Base-by-base conservation (phyloP, 768 basidiomycete genomes). In the Xerocomus spinulosus region DNA sequence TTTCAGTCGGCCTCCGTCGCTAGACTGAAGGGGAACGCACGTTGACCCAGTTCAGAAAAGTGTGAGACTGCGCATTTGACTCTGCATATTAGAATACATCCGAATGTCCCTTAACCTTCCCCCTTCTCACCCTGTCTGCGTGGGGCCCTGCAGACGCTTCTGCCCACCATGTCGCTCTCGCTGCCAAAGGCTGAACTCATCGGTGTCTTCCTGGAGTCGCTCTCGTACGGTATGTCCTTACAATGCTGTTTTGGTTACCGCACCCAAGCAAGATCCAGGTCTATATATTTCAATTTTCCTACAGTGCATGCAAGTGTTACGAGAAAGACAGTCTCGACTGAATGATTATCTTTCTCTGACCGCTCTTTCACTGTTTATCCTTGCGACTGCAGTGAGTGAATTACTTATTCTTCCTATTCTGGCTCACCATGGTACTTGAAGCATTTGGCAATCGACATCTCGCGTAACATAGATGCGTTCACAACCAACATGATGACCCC, bases 381-480 rank as follows among this genome's bases (percentile, higher is more conserved):
- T 46, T 24, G 29, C 24, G 18, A 46, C 45, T 17, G 37, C 29
- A 18, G 45, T 46, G 23, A 46, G 45, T 17, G 18, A 30, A 23
- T 30, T 10, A 5, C 20, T 10, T 23, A 17, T 25, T 2, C 6
- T 15, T 9, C 13, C 21, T 13, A 10, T 4, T 25, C 17, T 10
- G 15, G 14, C 44, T 37, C 36, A 21, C 10, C 13, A 17, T 24
- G 17, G 3, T n/a, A n/a, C 29, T 21, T 4, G 18, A 46, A 46
- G 45, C 45, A 46, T 9, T 23, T 32, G 9, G 29, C 35, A 12
- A 24, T 46, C 5, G 45, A 46, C 23, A 46, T 46, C 30, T 8
- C 18, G n/a, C 45, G 45, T 9, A 46, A 46, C 37, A 30, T 46
- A 23, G n/a, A 46, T 7, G 45, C 45, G 12, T 39, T 46, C 21